Evolutionary conservation across 345 rosid genomes (phyloP), one percentile per base, ranked within the genome.

Genomic region (Salix brachista): DNA sequence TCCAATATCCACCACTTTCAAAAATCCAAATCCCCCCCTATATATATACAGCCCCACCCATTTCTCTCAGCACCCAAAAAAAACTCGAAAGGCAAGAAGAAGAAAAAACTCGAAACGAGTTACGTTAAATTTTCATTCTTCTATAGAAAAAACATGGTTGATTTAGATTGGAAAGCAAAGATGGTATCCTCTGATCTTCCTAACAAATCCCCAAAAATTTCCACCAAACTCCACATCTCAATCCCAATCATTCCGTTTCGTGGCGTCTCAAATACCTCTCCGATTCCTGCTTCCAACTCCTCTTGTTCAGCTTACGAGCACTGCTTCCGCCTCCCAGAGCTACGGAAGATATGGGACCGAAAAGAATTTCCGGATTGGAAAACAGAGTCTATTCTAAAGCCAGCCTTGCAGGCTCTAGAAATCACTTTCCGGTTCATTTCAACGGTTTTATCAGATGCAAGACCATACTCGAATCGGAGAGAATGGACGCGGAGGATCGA

Each of bases 351-450:
- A 8, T 93, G 96, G 94, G 79, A 72, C 3, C 42, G 80, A 6
- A 78, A 72, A 0, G 84, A 86, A 14, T 95, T 89, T 75, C 92
- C 93, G 1, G 64, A 67, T 13, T 95, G 99, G 99, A 75, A 71
- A 69, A 73, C 86, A 66, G 99, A 93, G 73, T 76, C 88, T 1
- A 64, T 95, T 14, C 58, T 91, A 36, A 89, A 88, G 62, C 97
- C 97, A 52, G 90, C 97, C 67, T 85, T 95, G n/a, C 97, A 91
- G 8, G 97, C 92, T 64, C 80, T 91, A 1, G 97, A 95, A 81
- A 88, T 90, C 80, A 91, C 96, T 14, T 95, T 95, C 86, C 93
- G 98, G 77, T 86, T 93, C 50, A 81, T 90, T 78, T 87, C 93
- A 14, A 84, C 91, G 65, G 88, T 87, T 56, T 68, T 87, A 56